phyloP scores from a whole-genome alignment of 1,284 basidiomycete species.

The Amylostereum areolatum region DNA sequence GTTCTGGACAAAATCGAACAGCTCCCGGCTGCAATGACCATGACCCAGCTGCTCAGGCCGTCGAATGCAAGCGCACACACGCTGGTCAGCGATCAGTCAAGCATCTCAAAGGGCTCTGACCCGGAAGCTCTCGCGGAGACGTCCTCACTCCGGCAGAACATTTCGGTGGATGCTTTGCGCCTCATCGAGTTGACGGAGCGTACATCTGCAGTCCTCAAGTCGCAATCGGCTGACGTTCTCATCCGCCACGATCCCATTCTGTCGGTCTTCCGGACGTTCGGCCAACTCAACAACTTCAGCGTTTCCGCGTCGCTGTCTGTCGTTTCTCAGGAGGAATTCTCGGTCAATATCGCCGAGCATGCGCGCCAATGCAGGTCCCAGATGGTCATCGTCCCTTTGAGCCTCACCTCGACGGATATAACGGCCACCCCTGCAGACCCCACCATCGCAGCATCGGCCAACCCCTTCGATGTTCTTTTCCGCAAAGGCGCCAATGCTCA shows the following conservation, averaged over 20 bases:
- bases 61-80: slow-evolving; percentile 10
- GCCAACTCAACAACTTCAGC: slow-evolving; percentile 64
- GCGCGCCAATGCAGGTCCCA: slow-evolving; percentile 56
- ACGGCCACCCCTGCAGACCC: slow-evolving; percentile 10
- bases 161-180: slow-evolving; percentile 69
- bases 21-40: slow-evolving; percentile 63
- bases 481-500: slow-evolving; percentile 17
- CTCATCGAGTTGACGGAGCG: slow-evolving; percentile 87
- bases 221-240: slow-evolving; percentile 66
- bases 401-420: slow-evolving; percentile 28
- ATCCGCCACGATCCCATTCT: slow-evolving; percentile 75
- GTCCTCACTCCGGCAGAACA: slow-evolving; percentile 7
- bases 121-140: neutral
- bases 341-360: slow-evolving; percentile 61
- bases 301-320: slow-evolving; percentile 66
- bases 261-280: slow-evolving; percentile 79
- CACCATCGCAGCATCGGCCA: slow-evolving; percentile 18
- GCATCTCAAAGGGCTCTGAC: slow-evolving; percentile 16
- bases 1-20: slow-evolving; percentile 85
- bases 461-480: slow-evolving; percentile 61
- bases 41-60: slow-evolving; percentile 53
- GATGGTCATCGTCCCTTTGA: slow-evolving; percentile 83
- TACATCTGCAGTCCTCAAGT: slow-evolving; percentile 81
- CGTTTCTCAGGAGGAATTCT: slow-evolving; percentile 66
- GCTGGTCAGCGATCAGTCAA: slow-evolving; percentile 1